These are phyloP conservation scores for Protea cynaroides DNA, from an alignment of 164 flowering plant genomes.

Conservation along the genomic window DNA sequence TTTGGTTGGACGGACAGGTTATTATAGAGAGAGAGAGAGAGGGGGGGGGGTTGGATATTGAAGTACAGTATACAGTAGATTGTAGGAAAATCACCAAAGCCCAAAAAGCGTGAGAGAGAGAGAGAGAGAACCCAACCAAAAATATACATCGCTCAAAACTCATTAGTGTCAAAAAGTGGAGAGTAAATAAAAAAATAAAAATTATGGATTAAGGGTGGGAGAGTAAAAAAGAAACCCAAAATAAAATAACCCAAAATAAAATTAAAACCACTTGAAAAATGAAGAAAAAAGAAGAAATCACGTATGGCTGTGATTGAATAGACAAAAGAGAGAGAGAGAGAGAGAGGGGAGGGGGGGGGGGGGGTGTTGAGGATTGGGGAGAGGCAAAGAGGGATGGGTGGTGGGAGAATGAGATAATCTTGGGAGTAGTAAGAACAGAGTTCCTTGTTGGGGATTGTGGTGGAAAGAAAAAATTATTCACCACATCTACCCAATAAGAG, in stretches of 20 bases:
- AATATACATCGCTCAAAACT: constrained; percentile 8
- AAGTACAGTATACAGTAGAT: no score
- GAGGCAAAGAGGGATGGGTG: constrained; percentile 15
- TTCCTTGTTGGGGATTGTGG: constrained; percentile 22
- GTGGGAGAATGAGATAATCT: constrained; percentile 22
- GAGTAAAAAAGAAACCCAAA: constrained; percentile 7
- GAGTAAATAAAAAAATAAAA: constrained; percentile 5
- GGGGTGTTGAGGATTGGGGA: constrained; percentile 5
- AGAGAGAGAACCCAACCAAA: constrained; percentile 3
- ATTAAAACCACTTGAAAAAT: not conserved
- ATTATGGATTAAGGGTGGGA: no score
- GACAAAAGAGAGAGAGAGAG: constrained; percentile 6
- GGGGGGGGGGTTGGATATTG: no score
- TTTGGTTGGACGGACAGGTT: constrained; percentile 15
- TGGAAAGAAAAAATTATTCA: constrained; percentile 3
- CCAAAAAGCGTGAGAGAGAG: constrained; percentile 17
- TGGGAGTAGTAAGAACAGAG: constrained; percentile 43
- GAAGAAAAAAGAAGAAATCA: constrained; percentile 4
- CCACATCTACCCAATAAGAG: constrained; percentile 6
- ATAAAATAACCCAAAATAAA: constrained; percentile 5
- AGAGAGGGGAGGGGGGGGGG: constrained; percentile 11
- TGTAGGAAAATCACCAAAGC: constrained; percentile 6
- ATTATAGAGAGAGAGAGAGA: constrained; percentile 20
- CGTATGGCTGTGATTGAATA: not conserved
- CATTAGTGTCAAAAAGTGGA: not conserved